A percentile compares a stretch with the other conserved stretches of the same genome.
These are phyloP conservation scores for Xanthoceras sorbifolium DNA, from an alignment of 345 rosid genomes.

Conservation along the genomic window DNA sequence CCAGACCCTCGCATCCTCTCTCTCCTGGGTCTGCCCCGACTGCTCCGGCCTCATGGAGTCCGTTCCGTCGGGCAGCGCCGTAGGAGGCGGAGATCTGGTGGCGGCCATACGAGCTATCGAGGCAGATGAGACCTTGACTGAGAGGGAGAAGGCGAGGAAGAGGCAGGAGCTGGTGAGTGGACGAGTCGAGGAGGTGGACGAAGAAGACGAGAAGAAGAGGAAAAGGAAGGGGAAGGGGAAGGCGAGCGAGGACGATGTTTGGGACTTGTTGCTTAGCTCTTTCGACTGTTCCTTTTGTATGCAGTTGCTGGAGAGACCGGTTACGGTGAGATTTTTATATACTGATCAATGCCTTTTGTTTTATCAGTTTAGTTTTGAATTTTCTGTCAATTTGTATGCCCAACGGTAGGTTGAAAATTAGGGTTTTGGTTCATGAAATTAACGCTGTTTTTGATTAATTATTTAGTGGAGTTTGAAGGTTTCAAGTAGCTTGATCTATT, in stretches of 20 bases:
- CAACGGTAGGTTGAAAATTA: background rate
- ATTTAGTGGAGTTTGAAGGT: background rate
- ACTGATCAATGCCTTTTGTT: background rate
- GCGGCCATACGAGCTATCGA: slow-evolving; percentile 57
- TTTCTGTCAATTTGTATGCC: background rate
- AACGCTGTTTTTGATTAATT: background rate
- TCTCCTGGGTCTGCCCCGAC: slow-evolving; percentile 58
- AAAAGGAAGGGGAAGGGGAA: slow-evolving; percentile 14
- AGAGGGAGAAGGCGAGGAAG: slow-evolving; percentile 53
- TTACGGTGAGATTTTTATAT: slow-evolving; percentile 49
- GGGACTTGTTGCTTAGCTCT: slow-evolving; percentile 36
- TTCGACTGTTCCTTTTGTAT: slow-evolving; percentile 61
- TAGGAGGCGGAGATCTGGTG: slow-evolving; percentile 36
- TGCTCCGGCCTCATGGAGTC: slow-evolving; percentile 33
- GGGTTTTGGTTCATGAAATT: slow-evolving; percentile 9
- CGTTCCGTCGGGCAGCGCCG: slow-evolving; percentile 1
- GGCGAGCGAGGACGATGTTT: slow-evolving; percentile 28
- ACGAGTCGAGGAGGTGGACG: slow-evolving; percentile 14
- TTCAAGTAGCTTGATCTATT: background rate
- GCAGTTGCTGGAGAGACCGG: slow-evolving; percentile 68
- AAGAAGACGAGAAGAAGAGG: slow-evolving; percentile 23
- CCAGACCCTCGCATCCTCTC: slow-evolving; percentile 38
- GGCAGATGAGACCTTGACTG: slow-evolving; percentile 46
- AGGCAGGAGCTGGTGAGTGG: slow-evolving; percentile 61
- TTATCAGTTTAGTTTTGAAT: too few relatives aligned